Evolutionary conservation across 1,284 basidiomycete species (phyloP), one percentile per base, ranked within the genome.

Genomic region (Sparassis latifolia): DNA sequence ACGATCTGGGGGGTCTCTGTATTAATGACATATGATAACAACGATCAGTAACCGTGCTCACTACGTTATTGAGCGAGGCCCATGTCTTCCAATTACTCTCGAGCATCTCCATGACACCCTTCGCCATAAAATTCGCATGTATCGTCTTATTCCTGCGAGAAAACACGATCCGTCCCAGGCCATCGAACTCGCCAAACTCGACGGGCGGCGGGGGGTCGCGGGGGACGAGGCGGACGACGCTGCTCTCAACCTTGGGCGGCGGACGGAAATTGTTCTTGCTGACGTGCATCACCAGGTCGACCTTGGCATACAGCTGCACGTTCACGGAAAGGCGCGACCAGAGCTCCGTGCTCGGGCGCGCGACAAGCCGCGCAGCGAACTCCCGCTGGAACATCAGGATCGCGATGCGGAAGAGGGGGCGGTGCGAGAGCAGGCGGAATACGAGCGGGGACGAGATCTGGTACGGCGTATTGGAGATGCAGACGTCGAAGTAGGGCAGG

Each of bases 371-470:
- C 52, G 96, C 77, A 0, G 97, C 96, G 64, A 99, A 99, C 68
- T 99, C 96, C 51, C 94, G 88, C 71, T 99, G 96, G 74, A 99
- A 99, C 96, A 99, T 99, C 73, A 99, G 89, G 56, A 99, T 94
- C 31, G 93, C 92, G 55, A 89, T 85, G 33, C 96, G 90, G 67
- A 92, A 94, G 45, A 97, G 77, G 0, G 96, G 96, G 5, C 96
- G 89, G 63, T 98, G 94, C 2, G 96, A 97, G 49, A 99, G 86
- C 35, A 99, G 81, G 58, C 93, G 92, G 79, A 99, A 99, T 47
- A 98, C 89, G 49, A 99, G 84, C 1, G 95, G 93, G 1, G 97
- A 99, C 1, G 97, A 99, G 58, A 99, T 99, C 69, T 98, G 96
- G 71, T 99, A 99, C 0, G 96, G 96, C 1, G 96, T 99, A 68